These are phyloP conservation scores for Citrus hindsii DNA, from an alignment of 345 rosid genomes.

Conservation along the genomic window DNA sequence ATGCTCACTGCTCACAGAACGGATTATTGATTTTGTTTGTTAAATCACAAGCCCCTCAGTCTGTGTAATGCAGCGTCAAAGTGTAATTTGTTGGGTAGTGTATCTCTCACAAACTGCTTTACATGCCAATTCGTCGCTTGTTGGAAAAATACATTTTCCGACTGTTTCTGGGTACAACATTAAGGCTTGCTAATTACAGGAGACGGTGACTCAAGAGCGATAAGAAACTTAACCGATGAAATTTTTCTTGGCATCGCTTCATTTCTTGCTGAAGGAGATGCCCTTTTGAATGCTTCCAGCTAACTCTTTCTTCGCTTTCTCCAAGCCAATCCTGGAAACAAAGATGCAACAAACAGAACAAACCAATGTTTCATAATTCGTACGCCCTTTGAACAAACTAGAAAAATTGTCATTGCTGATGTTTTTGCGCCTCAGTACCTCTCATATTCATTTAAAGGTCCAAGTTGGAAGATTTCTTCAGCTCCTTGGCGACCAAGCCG, in stretches of 20 bases:
- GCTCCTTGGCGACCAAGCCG: slow-evolving; percentile 69
- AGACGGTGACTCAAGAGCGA: background rate
- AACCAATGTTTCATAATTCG: background rate
- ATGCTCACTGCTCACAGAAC: background rate
- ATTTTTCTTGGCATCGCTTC: slow-evolving; percentile 12
- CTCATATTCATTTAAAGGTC: slow-evolving; percentile 70
- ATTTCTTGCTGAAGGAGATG: slow-evolving; percentile 57
- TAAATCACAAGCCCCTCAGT: no score
- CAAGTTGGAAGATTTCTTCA: slow-evolving; percentile 64
- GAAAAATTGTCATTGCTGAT: background rate
- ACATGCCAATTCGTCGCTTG: background rate
- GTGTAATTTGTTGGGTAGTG: no score
- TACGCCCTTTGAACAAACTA: background rate
- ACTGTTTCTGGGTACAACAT: background rate
- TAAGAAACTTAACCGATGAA: background rate
- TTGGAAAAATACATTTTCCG: background rate
- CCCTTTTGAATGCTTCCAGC: slow-evolving; percentile 78
- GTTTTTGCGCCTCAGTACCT: slow-evolving; percentile 30
- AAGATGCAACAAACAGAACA: background rate
- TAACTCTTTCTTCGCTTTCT: slow-evolving; percentile 70
- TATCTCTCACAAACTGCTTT: background rate
- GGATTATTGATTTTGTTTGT: no score
- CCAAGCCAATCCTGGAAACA: slow-evolving; percentile 52
- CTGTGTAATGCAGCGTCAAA: no score
- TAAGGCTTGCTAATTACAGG: background rate